phyloP scores from a whole-genome alignment of 2,329 filamentous ascomycete genomes.

The Akanthomyces dipterigenus region DNA sequence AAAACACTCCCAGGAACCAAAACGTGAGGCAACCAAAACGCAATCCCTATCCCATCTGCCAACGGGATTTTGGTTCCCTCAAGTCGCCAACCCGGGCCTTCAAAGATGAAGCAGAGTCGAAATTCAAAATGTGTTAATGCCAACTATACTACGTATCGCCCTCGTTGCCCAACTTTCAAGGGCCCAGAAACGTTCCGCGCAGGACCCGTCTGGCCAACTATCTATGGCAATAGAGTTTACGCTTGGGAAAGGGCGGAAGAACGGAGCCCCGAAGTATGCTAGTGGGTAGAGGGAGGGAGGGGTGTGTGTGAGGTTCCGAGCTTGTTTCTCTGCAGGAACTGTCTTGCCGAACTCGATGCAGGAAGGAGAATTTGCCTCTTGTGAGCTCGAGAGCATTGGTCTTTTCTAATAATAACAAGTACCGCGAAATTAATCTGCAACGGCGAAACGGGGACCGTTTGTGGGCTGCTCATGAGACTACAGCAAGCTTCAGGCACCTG shows the following conservation, averaged over 20 bases:
- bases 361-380: no score
- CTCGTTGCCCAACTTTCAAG: not conserved
- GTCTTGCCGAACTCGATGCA: not conserved
- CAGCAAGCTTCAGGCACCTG: no score
- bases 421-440: not conserved
- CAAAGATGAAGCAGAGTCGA: not conserved
- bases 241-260: conserved; percentile 5
- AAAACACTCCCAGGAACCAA: no score
- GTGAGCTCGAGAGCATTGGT: not conserved
- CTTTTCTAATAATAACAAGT: not conserved
- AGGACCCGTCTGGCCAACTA: not conserved
- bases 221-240: conserved; percentile 6
- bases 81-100: not conserved
- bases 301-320: not conserved
- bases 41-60: no score
- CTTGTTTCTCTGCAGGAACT: not conserved
- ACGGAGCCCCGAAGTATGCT: not conserved
- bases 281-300: not conserved
- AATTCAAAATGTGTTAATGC: not conserved
- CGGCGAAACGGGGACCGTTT: not conserved
- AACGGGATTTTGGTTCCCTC: not conserved
- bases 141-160: not conserved
- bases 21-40: no score
- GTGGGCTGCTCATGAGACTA: no score
- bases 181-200: not conserved